A percentile compares a stretch with the other conserved stretches of the same genome.
Evolutionary conservation across 768 basidiomycete species (phyloP).

Genomic region (Naganishia vishniacii): DNA sequence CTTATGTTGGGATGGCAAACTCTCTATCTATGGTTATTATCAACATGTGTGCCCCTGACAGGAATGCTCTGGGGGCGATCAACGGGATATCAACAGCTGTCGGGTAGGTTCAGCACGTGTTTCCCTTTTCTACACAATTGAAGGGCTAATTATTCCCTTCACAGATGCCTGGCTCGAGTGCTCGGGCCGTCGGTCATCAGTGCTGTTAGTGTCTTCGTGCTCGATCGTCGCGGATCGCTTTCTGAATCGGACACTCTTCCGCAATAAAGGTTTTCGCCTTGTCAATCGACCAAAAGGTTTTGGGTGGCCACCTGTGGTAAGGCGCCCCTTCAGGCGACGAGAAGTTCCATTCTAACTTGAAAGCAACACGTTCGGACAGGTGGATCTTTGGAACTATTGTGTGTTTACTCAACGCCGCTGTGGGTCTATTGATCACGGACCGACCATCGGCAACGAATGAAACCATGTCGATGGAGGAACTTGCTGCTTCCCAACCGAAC

Average conservation of each 20-base stretch:
- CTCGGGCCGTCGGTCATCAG: constrained; percentile 43
- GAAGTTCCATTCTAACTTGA: not conserved
- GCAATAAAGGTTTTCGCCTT: constrained; percentile 40
- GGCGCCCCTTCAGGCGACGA: not conserved
- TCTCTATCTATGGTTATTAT: constrained; percentile 44
- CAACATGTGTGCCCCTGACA: constrained; percentile 42
- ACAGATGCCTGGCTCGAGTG: constrained; percentile 40
- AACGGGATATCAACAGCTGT: constrained; percentile 45
- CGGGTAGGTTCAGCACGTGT: constrained; percentile 29
- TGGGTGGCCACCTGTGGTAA: constrained; percentile 42
- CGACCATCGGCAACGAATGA: not conserved
- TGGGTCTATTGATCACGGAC: constrained; percentile 36
- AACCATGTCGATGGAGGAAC: constrained; percentile 21
- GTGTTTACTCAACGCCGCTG: constrained; percentile 38
- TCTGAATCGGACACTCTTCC: not conserved
- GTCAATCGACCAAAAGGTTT: constrained; percentile 41
- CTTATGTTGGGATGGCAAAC: constrained; percentile 36
- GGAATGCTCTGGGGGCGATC: constrained; percentile 41
- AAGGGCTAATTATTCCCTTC: constrained; percentile 21
- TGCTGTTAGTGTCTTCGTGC: constrained; percentile 30
- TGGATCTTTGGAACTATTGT: constrained; percentile 47
- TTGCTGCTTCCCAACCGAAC: not conserved
- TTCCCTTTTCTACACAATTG: not conserved
- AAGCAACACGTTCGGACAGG: not conserved
- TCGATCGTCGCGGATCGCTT: not conserved